Percentiles rank a stretch among this genome's conserved stretches.
phyloP scores from a whole-genome alignment of 1,284 basidiomycete species.

The Melanopsichium pennsylvanicum region DNA sequence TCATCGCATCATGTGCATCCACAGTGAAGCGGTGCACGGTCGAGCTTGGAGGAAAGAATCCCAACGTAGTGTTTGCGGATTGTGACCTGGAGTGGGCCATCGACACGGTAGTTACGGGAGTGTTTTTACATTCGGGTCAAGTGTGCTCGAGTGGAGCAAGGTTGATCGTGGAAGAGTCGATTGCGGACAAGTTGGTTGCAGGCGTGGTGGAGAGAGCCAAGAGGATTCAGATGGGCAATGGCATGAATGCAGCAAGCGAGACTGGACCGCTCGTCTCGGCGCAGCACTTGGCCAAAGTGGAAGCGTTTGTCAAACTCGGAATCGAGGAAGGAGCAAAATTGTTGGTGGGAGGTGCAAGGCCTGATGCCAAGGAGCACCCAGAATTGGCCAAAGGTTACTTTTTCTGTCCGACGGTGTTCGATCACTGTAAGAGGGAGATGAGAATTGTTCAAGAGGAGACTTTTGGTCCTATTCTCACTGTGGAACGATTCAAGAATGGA shows the following conservation, averaged over 20 bases:
- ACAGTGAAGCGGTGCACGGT: constrained; percentile 64
- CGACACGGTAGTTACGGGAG: constrained; percentile 62
- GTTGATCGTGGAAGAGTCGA: constrained; percentile 63
- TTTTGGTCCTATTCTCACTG: constrained; percentile 64
- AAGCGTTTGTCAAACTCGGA: constrained; percentile 56
- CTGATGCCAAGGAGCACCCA: constrained; percentile 50
- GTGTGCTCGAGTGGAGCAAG: constrained; percentile 64
- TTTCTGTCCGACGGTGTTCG: constrained; percentile 64
- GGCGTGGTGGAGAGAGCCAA: constrained; percentile 62
- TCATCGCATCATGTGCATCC: constrained; percentile 57
- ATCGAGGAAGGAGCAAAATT: constrained; percentile 58
- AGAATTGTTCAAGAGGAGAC: constrained; percentile 65
- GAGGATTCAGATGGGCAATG: constrained; percentile 61
- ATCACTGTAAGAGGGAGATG: constrained; percentile 63
- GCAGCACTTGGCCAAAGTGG: constrained; percentile 58
- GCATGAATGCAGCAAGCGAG: constrained; percentile 55
- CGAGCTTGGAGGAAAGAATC: constrained; percentile 65
- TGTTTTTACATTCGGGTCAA: constrained; percentile 65
- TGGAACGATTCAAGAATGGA: constrained; percentile 62
- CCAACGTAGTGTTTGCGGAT: constrained; percentile 64
- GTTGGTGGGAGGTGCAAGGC: constrained; percentile 55
- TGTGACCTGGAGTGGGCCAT: constrained; percentile 62
- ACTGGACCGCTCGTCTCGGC: constrained; percentile 63
- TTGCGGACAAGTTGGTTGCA: constrained; percentile 61
- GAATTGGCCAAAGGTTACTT: constrained; percentile 63